Base-by-base conservation (phyloP, 164 flowering plant genomes). In the Macadamia integrifolia region DNA sequence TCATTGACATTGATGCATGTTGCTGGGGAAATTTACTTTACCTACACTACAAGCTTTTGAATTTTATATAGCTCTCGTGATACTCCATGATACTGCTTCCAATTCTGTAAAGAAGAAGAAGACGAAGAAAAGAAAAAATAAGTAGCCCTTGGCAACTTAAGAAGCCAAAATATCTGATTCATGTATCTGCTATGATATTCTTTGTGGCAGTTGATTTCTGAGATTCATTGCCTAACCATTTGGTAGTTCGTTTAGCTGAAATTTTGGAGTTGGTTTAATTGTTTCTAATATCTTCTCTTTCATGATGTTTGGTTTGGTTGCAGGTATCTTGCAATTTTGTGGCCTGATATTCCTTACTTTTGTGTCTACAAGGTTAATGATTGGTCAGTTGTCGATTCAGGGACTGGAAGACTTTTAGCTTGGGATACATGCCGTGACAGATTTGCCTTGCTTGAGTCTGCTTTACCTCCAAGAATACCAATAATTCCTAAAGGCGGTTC, bases 361-460 rank as follows among this genome's bases (percentile, higher is more conserved):
- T 85, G 97, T 9, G 75, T 94, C 50, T 94, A 94, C 83, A 92
- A 92, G 82, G 97, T 90, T 50, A 80, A 84, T 79, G 98, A 94
- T 66, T 94, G 99, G 99, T 87, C 99, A 15, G 80, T 94, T 61
- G 99, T 92, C 72, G 97, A 94, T 80, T 90, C 98, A 52, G 99
- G 99, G 62, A 90, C 88, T 72, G 99, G 96, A 61, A 87, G 97
- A 79, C 97, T 89, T 75, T 83, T 94, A 70, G 97, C 98, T 58
- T 94, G 99, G 99, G 99, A 94, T 79, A 84, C 92, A 57, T 94
- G 99, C 76, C 80, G 94, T 67, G 99, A 94, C 65, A 85, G 96
- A 75, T 94, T 85, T 89, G 95, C 99, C 55, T 76, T 94, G 78
- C 76, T 94, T 77, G 99, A 92, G 72, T 87, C 98, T 79, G 86